Conservation (phyloP, 495 filamentous ascomycete species). For the Penicillium arizonense region DNA sequence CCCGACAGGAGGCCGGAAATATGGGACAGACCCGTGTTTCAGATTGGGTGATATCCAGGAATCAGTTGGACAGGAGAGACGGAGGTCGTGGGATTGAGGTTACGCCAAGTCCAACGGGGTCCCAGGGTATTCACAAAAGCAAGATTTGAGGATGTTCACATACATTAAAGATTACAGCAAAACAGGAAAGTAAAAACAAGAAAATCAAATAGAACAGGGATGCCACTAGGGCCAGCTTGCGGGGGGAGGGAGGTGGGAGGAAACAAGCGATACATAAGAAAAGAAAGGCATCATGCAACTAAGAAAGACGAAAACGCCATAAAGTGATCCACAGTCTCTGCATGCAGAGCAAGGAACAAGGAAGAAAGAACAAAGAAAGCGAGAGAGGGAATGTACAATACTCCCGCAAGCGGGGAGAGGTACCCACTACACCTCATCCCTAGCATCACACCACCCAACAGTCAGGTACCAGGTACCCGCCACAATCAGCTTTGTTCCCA, state of each 20-base stretch:
- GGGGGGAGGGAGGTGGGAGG: background rate
- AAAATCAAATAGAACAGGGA: background rate
- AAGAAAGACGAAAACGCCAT: slow-evolving; percentile 1
- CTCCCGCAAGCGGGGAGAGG: slow-evolving; percentile 1
- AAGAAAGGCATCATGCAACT: slow-evolving; percentile 5
- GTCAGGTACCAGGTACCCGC: slow-evolving; percentile 1
- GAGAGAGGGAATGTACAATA: background rate
- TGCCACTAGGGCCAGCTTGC: background rate
- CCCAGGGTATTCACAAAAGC: slow-evolving; percentile 10
- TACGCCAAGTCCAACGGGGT: slow-evolving; percentile 4
- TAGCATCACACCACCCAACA: background rate
- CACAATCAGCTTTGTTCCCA: slow-evolving; percentile 3
- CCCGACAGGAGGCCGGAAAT: slow-evolving; percentile 19
- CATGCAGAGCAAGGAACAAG: slow-evolving; percentile 7
- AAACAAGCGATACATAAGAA: slow-evolving; percentile 8
- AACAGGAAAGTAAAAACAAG: background rate
- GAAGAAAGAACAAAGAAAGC: background rate
- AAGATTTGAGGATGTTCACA: slow-evolving; percentile 4
- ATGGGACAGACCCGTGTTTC: slow-evolving; percentile 25
- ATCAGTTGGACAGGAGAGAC: slow-evolving; percentile 22
- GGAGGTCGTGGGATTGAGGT: slow-evolving; percentile 2
- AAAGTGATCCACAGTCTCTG: slow-evolving; percentile 2
- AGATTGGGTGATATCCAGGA: slow-evolving; percentile 20
- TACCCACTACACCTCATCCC: background rate
- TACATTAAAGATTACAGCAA: slow-evolving; percentile 12